These are phyloP conservation scores for Adansonia rubrostipa DNA, from an alignment of 441 rosid genomes.

Conservation along the genomic window DNA sequence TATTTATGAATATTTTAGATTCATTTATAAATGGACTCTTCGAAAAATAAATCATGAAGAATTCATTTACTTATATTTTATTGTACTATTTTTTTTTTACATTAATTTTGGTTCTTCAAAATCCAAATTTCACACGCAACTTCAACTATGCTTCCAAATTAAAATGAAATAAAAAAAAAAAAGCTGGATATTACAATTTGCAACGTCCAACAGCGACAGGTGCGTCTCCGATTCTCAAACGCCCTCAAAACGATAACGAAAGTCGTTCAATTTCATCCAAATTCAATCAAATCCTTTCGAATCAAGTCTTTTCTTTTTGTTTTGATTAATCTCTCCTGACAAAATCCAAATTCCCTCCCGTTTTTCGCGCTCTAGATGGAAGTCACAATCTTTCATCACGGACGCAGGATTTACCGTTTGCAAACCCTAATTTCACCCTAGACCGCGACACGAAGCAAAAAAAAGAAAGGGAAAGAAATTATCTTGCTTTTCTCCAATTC, in stretches of 20 bases:
- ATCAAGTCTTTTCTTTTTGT: neutral
- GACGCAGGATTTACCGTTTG: slow-evolving; percentile 30
- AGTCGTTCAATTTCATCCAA: slow-evolving; percentile 1
- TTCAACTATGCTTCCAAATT: neutral
- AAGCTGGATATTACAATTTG: neutral
- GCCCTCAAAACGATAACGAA: neutral
- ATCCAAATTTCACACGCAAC: neutral
- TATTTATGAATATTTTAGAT: too few relatives aligned
- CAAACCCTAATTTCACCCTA: slow-evolving; percentile 34
- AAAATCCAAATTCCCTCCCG: slow-evolving; percentile 1
- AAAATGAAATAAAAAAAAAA: neutral
- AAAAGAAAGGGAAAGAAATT: slow-evolving; percentile 3
- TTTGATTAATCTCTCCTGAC: neutral
- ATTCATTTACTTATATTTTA: too few relatives aligned
- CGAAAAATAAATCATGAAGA: too few relatives aligned
- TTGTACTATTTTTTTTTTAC: neutral
- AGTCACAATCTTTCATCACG: slow-evolving; percentile 49
- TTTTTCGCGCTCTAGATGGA: slow-evolving; percentile 47
- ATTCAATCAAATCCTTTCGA: neutral
- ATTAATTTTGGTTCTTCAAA: neutral
- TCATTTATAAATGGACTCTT: too few relatives aligned
- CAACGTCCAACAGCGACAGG: neutral
- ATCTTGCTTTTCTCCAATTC: neutral
- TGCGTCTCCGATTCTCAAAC: slow-evolving; percentile 4
- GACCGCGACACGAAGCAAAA: slow-evolving; percentile 15